These are phyloP conservation scores for Melanopsichium pennsylvanicum DNA, from an alignment of 1,284 basidiomycete genomes.

Conservation along the genomic window DNA sequence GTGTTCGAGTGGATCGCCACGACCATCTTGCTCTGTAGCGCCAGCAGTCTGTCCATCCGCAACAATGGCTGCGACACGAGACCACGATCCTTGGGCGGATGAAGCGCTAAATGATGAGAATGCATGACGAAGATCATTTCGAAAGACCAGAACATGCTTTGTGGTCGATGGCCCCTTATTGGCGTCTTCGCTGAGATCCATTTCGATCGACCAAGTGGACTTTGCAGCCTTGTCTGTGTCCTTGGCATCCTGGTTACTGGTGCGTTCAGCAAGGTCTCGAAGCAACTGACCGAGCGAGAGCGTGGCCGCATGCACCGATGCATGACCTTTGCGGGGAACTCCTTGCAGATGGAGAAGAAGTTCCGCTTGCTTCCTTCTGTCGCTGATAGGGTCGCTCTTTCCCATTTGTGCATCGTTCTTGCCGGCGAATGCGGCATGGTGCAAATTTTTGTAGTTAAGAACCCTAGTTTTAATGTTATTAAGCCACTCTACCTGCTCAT, in stretches of 20 bases:
- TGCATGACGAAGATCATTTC: slow-evolving; percentile 13
- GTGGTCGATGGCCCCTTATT: background rate
- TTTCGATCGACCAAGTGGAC: slow-evolving; percentile 2
- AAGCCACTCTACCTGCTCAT: background rate
- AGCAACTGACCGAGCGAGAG: slow-evolving; percentile 10
- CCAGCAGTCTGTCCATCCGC: background rate
- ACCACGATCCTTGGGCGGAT: slow-evolving; percentile 10
- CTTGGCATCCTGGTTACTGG: background rate
- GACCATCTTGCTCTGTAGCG: background rate
- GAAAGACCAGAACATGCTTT: slow-evolving; percentile 10
- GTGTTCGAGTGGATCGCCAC: slow-evolving; percentile 9
- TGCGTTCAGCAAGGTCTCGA: background rate
- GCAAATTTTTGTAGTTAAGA: slow-evolving; percentile 3
- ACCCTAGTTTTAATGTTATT: slow-evolving; percentile 15
- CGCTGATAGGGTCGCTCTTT: background rate
- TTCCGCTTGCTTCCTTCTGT: background rate
- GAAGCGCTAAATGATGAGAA: slow-evolving; percentile 13
- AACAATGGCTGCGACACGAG: background rate
- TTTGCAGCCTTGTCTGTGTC: background rate
- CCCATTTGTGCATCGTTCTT: background rate
- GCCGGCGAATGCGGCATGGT: slow-evolving; percentile 5
- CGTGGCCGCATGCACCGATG: slow-evolving; percentile 6
- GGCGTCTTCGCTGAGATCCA: background rate
- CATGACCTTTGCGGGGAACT: background rate
- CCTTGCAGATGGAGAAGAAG: background rate